Conservation (phyloP, 1,284 basidiomycete species). For the Apiotrichum gamsii region DNA sequence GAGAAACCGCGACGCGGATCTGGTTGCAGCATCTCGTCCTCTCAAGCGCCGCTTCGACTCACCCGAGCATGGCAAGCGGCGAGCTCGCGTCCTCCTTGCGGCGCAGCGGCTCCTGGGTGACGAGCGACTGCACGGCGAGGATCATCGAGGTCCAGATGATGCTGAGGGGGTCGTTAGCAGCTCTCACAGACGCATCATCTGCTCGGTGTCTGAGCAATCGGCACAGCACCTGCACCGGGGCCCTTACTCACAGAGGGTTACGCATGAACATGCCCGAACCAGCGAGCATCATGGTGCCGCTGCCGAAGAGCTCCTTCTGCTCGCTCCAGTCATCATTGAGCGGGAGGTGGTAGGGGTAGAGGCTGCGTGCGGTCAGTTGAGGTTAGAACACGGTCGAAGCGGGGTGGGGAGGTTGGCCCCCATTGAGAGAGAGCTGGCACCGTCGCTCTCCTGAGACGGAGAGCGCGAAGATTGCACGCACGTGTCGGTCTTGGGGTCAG, state of each 20-base stretch:
- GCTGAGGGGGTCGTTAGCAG: constrained; percentile 17
- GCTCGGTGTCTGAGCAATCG: neutral
- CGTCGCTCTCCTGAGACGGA: too few species aligned
- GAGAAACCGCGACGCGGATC: too few species aligned
- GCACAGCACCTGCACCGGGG: neutral
- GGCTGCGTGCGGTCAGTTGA: constrained; percentile 14
- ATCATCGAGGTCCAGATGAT: constrained; percentile 38
- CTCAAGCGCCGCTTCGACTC: too few species aligned
- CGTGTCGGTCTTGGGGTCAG: constrained; percentile 38
- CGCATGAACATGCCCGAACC: constrained; percentile 46
- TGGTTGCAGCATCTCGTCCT: too few species aligned
- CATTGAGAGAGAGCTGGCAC: too few species aligned
- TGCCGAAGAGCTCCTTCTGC: constrained; percentile 34
- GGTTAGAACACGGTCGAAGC: neutral
- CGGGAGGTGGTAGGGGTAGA: constrained; percentile 40
- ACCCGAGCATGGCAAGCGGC: constrained; percentile 38
- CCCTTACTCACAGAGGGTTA: constrained; percentile 33
- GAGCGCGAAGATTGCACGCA: constrained; percentile 19
- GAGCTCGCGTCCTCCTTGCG: constrained; percentile 30
- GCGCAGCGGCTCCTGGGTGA: constrained; percentile 35
- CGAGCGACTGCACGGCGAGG: constrained; percentile 30
- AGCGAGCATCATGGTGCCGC: constrained; percentile 37
- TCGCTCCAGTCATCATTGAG: constrained; percentile 36
- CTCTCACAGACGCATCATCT: neutral
- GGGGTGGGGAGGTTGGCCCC: neutral